These are phyloP conservation scores for Lepraria neglecta DNA, from an alignment of 495 filamentous ascomycete species.

Conservation along the genomic window DNA sequence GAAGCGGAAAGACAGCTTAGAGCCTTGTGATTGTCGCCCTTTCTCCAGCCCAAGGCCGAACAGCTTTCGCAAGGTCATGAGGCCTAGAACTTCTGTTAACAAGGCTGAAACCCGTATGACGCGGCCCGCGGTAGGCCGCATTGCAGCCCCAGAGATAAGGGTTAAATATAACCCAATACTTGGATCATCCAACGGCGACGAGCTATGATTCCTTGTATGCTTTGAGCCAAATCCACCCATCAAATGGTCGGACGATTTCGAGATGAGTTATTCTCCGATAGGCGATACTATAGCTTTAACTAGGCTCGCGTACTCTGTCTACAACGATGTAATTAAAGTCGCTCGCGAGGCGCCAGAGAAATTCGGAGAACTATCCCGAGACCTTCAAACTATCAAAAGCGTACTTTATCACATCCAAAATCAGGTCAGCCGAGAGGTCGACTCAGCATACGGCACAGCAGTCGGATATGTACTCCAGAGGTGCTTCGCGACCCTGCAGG, in stretches of 20 bases:
- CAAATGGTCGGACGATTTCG: not conserved
- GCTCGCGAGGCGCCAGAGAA: slow-evolving; percentile 19
- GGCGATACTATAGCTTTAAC: slow-evolving; percentile 14
- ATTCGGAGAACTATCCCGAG: slow-evolving; percentile 12
- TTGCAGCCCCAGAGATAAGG: not conserved
- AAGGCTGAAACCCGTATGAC: not conserved
- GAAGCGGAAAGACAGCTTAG: too few species aligned
- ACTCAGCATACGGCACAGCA: not conserved
- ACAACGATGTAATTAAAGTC: slow-evolving; percentile 17
- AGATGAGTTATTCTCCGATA: slow-evolving; percentile 11
- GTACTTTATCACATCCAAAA: slow-evolving; percentile 8
- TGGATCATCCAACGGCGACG: not conserved
- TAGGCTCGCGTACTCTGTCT: slow-evolving; percentile 15
- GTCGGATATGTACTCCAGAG: slow-evolving; percentile 1
- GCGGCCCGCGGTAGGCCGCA: not conserved
- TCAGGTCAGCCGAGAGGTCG: not conserved
- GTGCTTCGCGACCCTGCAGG: slow-evolving; percentile 14
- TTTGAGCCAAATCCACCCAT: not conserved
- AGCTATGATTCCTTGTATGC: not conserved
- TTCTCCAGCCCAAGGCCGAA: not conserved
- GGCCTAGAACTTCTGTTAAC: not conserved
- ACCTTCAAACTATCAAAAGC: slow-evolving; percentile 12
- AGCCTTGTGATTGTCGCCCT: not conserved
- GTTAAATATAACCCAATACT: not conserved
- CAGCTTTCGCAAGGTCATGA: not conserved